A percentile compares a stretch with the other conserved stretches of the same genome.
phyloP scores from a whole-genome alignment of 2,329 filamentous ascomycete genomes.

The Claviceps arundinis region DNA sequence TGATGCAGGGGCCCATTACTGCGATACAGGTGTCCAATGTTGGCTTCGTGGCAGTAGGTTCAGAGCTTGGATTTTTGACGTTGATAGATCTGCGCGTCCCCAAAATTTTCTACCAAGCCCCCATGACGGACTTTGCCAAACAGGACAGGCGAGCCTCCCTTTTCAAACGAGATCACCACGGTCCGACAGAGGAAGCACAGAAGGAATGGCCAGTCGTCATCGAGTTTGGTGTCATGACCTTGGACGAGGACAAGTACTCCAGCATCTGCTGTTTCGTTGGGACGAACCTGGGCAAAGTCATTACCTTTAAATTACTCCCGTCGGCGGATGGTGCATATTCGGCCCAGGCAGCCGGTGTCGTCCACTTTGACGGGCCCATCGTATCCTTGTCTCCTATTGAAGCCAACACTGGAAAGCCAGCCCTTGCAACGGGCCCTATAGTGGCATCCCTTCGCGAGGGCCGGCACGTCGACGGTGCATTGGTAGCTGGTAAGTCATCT shows the following conservation, averaged over 20 bases:
- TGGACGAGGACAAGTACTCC: conserved; percentile 90
- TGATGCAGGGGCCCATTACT: conserved; percentile 69
- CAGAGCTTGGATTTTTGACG: conserved; percentile 65
- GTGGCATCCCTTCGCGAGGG: conserved; percentile 70
- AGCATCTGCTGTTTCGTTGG: conserved; percentile 89
- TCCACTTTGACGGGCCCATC: conserved; percentile 53
- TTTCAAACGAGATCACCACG: conserved; percentile 29
- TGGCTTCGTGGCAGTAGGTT: conserved; percentile 80
- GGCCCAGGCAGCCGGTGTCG: conserved; percentile 56
- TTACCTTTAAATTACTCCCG: conserved; percentile 84
- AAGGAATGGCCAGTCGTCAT: conserved; percentile 69
- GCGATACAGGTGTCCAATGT: conserved; percentile 79
- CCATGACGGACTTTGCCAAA: conserved; percentile 61
- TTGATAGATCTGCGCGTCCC: conserved; percentile 85
- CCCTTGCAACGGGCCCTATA: conserved; percentile 58
- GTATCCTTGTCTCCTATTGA: conserved; percentile 71
- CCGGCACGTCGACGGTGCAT: conserved; percentile 60
- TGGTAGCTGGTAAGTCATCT: conserved; percentile 53
- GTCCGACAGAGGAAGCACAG: conserved; percentile 21
- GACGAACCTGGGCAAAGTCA: conserved; percentile 69
- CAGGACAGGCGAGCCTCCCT: conserved; percentile 67
- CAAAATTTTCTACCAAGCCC: conserved; percentile 63
- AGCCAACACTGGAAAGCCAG: conserved; percentile 61
- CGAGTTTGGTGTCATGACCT: conserved; percentile 85
- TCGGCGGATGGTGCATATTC: conserved; percentile 54